These are phyloP conservation scores for Allantophomopsis lycopodina DNA, from an alignment of 2,329 filamentous ascomycete species.

Conservation along the genomic window DNA sequence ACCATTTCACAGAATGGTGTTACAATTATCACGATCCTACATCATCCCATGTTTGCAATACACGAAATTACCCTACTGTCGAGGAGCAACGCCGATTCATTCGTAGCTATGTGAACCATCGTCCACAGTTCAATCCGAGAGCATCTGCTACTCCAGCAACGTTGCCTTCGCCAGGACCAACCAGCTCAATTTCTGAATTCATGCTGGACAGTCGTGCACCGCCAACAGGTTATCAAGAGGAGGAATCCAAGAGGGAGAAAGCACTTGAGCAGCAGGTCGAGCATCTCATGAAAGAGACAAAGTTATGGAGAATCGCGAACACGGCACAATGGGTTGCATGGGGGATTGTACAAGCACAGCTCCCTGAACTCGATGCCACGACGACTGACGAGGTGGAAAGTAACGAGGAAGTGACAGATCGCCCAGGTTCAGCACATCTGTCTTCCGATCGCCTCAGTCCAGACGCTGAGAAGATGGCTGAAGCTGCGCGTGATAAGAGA, in stretches of 20 bases:
- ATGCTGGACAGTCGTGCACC: conserved; percentile 66
- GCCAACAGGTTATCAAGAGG: conserved; percentile 25
- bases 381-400: conserved; percentile 1
- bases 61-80: conserved; percentile 55
- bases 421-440: not conserved
- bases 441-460: not conserved
- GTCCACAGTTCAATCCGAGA: conserved; percentile 46
- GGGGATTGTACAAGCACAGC: conserved; percentile 90
- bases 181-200: conserved; percentile 30
- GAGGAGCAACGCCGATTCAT: conserved; percentile 81
- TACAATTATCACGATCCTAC: conserved; percentile 85
- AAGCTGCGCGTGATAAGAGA: conserved; percentile 12
- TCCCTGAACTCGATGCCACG: conserved; percentile 52
- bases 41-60: conserved; percentile 53
- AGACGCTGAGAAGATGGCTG: conserved; percentile 11
- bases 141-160: conserved; percentile 20
- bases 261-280: conserved; percentile 53
- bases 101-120: conserved; percentile 74
- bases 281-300: conserved; percentile 62
- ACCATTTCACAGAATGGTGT: conserved; percentile 97
- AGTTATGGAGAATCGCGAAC: conserved; percentile 78
- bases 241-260: conserved; percentile 49
- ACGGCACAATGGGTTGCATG: conserved; percentile 88
- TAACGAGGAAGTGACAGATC: conserved; percentile 1
- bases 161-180: conserved; percentile 1